These are phyloP conservation scores for Talaromyces borbonicus DNA, from an alignment of 495 filamentous ascomycete species.

Conservation along the genomic window DNA sequence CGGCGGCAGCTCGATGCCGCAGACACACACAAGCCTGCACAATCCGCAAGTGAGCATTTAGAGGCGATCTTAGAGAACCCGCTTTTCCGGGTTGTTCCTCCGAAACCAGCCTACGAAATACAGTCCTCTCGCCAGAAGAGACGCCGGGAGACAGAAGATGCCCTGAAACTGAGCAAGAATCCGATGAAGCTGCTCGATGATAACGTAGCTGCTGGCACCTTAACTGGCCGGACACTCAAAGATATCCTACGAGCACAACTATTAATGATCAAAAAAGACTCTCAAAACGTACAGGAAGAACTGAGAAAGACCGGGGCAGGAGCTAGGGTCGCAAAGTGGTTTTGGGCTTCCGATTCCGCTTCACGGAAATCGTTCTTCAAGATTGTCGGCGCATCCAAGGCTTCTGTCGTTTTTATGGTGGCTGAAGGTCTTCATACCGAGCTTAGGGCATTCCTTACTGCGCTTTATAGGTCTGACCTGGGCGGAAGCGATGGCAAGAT, in stretches of 20 bases:
- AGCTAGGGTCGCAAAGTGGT: constrained; percentile 29
- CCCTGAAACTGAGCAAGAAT: constrained; percentile 15
- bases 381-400: constrained; percentile 9
- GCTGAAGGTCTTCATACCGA: constrained; percentile 27
- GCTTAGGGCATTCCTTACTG: constrained; percentile 23
- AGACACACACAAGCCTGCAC: constrained; percentile 22
- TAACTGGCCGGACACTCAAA: constrained; percentile 12
- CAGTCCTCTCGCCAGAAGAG: not conserved
- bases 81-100: constrained; percentile 35
- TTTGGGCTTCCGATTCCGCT: constrained; percentile 26
- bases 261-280: constrained; percentile 15
- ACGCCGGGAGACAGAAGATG: constrained; percentile 3
- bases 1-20: constrained; percentile 53
- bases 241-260: constrained; percentile 17
- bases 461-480: constrained; percentile 21
- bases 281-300: constrained; percentile 11
- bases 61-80: constrained; percentile 62
- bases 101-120: constrained; percentile 10
- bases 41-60: constrained; percentile 46
- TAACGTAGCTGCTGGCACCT: constrained; percentile 27
- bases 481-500: constrained; percentile 20
- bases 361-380: constrained; percentile 20
- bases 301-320: constrained; percentile 27
- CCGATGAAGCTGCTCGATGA: constrained; percentile 35
- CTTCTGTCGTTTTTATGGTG: constrained; percentile 30